Conservation (phyloP, 495 filamentous ascomycete species). For the Penicillium canescens region DNA sequence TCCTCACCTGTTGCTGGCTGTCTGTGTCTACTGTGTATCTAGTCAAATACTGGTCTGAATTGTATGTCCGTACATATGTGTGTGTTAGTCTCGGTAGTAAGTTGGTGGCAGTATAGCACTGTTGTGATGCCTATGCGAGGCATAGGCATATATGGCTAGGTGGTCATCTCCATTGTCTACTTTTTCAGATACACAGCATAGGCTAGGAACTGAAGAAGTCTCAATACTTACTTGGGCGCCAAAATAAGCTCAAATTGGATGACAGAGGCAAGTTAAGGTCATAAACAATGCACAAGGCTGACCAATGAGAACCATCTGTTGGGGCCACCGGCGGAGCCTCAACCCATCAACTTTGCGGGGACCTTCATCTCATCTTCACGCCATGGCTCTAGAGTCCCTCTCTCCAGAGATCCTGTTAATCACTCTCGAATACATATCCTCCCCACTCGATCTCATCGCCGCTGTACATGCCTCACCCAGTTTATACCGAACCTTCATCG, state of each 20-base stretch:
- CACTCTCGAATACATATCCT: neutral
- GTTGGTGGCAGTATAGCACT: too few species aligned
- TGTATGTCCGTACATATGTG: slow-evolving; percentile 10
- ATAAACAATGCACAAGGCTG: too few species aligned
- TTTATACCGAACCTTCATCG: neutral
- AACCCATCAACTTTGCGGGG: neutral
- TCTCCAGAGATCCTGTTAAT: neutral
- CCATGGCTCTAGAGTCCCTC: neutral
- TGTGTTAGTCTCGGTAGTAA: neutral
- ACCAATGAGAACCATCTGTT: too few species aligned
- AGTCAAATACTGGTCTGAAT: slow-evolving; percentile 9
- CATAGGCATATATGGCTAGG: too few species aligned
- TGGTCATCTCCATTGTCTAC: too few species aligned
- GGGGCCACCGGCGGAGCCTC: too few species aligned
- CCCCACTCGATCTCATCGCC: neutral
- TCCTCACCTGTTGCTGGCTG: neutral
- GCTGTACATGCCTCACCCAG: neutral
- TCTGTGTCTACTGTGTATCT: slow-evolving; percentile 13
- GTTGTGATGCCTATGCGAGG: too few species aligned
- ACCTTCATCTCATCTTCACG: neutral
- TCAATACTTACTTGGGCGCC: too few species aligned
- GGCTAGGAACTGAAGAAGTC: too few species aligned
- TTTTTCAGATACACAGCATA: too few species aligned
- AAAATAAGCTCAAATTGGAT: too few species aligned
- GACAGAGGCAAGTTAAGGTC: too few species aligned